Evolutionary conservation across 2,329 filamentous ascomycete genomes (phyloP).

Genomic region (Pyrenochaeta sp.): DNA sequence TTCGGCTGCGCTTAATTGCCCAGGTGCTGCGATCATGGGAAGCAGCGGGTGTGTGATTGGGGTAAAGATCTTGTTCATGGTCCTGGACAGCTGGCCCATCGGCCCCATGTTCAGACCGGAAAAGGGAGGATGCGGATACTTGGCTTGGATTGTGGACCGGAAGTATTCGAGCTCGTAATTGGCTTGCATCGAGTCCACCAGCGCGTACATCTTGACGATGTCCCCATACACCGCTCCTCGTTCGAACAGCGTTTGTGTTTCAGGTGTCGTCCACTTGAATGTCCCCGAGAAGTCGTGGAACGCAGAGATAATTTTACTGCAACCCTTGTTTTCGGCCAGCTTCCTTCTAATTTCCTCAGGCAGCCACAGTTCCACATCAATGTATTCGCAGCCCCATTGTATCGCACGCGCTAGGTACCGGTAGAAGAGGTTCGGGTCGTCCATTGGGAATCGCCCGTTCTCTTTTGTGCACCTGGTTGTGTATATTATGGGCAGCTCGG

Average conservation of each 20-base stretch:
- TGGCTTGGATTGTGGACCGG: slow-evolving; percentile 74
- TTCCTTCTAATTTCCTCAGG: slow-evolving; percentile 75
- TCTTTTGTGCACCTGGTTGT: slow-evolving; percentile 83
- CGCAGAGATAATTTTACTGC: slow-evolving; percentile 87
- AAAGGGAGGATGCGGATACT: slow-evolving; percentile 75
- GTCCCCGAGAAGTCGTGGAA: slow-evolving; percentile 87
- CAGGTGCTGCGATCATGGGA: slow-evolving; percentile 83
- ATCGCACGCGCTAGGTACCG: slow-evolving; percentile 83
- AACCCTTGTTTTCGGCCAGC: slow-evolving; percentile 74
- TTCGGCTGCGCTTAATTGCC: slow-evolving; percentile 84
- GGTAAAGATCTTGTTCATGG: slow-evolving; percentile 84
- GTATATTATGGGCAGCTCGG: slow-evolving; percentile 89
- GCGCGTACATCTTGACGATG: slow-evolving; percentile 89
- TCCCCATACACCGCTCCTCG: slow-evolving; percentile 78
- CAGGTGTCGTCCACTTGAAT: slow-evolving; percentile 80
- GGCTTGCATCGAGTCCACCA: slow-evolving; percentile 81
- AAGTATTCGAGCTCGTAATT: slow-evolving; percentile 94
- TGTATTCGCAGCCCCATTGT: slow-evolving; percentile 89
- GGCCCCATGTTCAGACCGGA: slow-evolving; percentile 89
- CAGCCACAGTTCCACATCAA: slow-evolving; percentile 88
- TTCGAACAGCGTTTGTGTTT: slow-evolving; percentile 75
- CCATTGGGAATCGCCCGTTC: slow-evolving; percentile 86
- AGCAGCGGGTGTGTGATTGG: slow-evolving; percentile 86
- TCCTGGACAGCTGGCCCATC: slow-evolving; percentile 82
- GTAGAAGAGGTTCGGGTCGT: slow-evolving; percentile 76